These are phyloP conservation scores for Fusarium oligoseptatum DNA, from an alignment of 2,329 filamentous ascomycete genomes.

Conservation along the genomic window DNA sequence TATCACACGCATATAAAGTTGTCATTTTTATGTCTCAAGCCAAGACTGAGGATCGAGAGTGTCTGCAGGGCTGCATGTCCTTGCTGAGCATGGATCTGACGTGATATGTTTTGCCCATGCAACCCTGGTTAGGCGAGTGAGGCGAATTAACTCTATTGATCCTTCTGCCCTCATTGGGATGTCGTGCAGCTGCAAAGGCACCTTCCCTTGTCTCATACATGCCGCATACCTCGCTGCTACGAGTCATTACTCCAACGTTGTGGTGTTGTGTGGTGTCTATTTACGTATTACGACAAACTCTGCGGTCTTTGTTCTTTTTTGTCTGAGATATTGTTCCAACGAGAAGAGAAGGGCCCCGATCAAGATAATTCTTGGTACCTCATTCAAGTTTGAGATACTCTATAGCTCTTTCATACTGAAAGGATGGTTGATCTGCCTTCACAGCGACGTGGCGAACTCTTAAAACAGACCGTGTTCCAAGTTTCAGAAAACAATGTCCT, in stretches of 20 bases:
- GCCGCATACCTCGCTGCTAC: neutral
- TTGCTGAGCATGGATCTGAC: neutral
- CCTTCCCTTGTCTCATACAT: neutral
- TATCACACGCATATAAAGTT: no score
- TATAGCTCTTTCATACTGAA: no score
- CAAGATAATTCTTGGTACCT: no score
- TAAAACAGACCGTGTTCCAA: neutral
- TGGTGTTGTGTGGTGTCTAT: no score
- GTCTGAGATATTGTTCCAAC: neutral
- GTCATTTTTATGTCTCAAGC: neutral
- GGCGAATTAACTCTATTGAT: neutral
- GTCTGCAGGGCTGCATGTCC: neutral
- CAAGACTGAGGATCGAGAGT: neutral
- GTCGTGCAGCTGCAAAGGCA: neutral
- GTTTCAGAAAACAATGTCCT: neutral
- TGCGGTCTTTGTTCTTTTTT: neutral
- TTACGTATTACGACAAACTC: no score
- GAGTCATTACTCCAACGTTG: no score
- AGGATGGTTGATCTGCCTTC: rapidly evolving
- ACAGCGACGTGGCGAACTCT: neutral
- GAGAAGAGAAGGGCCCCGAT: neutral
- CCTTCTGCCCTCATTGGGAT: neutral
- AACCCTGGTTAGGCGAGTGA: neutral
- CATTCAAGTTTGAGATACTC: no score
- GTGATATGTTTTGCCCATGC: neutral